These are phyloP conservation scores for Tremella fuciformis DNA, from an alignment of 768 basidiomycete species.

Conservation along the genomic window DNA sequence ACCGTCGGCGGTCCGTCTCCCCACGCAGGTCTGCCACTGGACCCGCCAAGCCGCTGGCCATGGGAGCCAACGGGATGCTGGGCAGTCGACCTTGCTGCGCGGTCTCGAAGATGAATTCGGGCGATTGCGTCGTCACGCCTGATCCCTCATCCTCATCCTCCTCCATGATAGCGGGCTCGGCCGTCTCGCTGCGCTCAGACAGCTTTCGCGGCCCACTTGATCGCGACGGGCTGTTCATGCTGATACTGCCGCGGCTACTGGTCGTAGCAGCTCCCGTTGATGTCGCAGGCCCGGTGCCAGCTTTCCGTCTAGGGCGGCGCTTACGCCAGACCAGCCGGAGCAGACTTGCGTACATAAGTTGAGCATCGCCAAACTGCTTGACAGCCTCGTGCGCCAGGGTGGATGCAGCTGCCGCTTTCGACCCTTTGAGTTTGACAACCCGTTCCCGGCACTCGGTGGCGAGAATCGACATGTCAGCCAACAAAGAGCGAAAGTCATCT, in stretches of 20 bases:
- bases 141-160: slow-evolving; percentile 35
- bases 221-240: too few species aligned
- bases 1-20: neutral
- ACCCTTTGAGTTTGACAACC: slow-evolving; percentile 43
- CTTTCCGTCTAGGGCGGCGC: slow-evolving; percentile 18
- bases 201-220: slow-evolving; percentile 7
- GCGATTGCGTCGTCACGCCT: neutral
- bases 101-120: neutral
- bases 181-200: slow-evolving; percentile 10
- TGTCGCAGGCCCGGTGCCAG: slow-evolving; percentile 6
- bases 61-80: neutral
- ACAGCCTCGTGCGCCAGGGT: slow-evolving; percentile 43
- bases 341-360: slow-evolving; percentile 42
- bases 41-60: too few species aligned
- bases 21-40: too few species aligned
- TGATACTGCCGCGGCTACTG: too few species aligned
- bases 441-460: slow-evolving; percentile 42
- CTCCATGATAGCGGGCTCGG: slow-evolving; percentile 30
- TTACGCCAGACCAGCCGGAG: slow-evolving; percentile 46
- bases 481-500: slow-evolving; percentile 46
- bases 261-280: slow-evolving; percentile 4
- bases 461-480: slow-evolving; percentile 43
- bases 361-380: slow-evolving; percentile 45
- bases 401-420: slow-evolving; percentile 36
- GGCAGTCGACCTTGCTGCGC: neutral